phyloP scores from a whole-genome alignment of 1,284 basidiomycete species.

The Rhodotorula mucilaginosa region DNA sequence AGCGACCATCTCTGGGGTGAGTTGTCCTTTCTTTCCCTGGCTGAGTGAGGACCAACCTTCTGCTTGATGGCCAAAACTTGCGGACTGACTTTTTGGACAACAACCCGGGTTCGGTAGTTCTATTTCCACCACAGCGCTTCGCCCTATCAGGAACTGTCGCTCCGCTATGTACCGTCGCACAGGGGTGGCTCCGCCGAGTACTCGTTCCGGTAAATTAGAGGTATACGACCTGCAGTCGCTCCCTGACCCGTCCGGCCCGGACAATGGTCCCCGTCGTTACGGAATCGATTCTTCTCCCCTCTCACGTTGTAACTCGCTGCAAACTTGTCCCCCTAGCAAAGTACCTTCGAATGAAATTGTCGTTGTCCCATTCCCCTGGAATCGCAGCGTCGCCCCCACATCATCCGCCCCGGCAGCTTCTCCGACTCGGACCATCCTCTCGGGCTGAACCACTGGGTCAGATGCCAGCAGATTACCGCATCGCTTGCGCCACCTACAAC shows the following conservation, averaged over 20 bases:
- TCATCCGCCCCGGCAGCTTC: too few species aligned
- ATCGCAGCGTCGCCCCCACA: too few species aligned
- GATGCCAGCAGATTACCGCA: constrained; percentile 28
- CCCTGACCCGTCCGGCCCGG: too few species aligned
- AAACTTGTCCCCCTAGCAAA: too few species aligned
- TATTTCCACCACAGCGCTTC: constrained; percentile 21
- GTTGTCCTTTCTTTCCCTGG: neutral
- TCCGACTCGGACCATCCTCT: neutral
- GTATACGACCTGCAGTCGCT: too few species aligned
- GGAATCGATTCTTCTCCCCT: neutral
- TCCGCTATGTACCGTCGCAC: constrained; percentile 30
- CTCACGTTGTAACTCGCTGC: too few species aligned
- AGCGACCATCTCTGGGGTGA: constrained; percentile 26
- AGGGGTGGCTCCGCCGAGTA: constrained; percentile 21
- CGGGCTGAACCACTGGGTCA: neutral
- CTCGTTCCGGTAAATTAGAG: constrained; percentile 15
- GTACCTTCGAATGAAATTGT: too few species aligned
- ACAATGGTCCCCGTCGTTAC: neutral
- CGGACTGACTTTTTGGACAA: neutral
- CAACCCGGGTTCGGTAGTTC: neutral
- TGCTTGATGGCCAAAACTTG: neutral
- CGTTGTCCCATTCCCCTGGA: too few species aligned
- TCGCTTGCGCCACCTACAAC: constrained; percentile 49
- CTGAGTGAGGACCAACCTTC: neutral
- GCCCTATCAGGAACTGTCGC: constrained; percentile 25